Evolutionary conservation across 2,329 filamentous ascomycete genomes (phyloP).

Genomic region (Aspergillus melleus): DNA sequence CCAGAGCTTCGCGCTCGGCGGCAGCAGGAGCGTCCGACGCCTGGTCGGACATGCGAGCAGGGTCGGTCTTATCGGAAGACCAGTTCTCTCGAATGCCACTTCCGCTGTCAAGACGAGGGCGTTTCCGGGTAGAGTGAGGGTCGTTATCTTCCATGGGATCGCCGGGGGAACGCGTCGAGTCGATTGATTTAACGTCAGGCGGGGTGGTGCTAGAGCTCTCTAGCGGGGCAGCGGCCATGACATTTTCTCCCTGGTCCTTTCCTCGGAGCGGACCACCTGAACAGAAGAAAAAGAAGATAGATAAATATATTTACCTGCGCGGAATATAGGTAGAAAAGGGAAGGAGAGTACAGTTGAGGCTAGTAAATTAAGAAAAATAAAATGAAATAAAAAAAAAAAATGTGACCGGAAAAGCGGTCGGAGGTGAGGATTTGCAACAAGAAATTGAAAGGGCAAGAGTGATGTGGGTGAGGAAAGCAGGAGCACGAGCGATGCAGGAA

Average conservation of each 20-base stretch:
- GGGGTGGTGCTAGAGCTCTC: conserved; percentile 43
- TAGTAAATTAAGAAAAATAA: not conserved
- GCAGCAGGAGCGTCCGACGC: conserved; percentile 30
- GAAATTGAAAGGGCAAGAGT: not conserved
- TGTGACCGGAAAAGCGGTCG: not conserved
- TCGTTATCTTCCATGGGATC: conserved; percentile 44
- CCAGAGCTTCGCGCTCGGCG: conserved; percentile 28
- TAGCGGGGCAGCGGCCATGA: conserved; percentile 49
- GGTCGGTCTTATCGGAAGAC: conserved; percentile 29
- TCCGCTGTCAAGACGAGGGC: conserved; percentile 49
- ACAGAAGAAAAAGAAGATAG: not conserved
- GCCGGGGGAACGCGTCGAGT: conserved; percentile 30
- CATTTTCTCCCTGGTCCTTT: conserved; percentile 36
- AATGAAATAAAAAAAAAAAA: not conserved
- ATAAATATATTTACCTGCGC: too few species aligned
- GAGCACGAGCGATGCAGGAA: not conserved
- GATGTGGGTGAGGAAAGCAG: not conserved
- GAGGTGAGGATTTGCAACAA: not conserved
- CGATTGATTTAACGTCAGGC: conserved; percentile 34
- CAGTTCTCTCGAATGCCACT: conserved; percentile 36
- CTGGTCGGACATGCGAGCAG: conserved; percentile 16
- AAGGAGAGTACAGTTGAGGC: not conserved
- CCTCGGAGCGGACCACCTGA: not conserved
- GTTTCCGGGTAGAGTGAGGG: conserved; percentile 44
- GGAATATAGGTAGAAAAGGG: not conserved